Base-by-base conservation (phyloP, 352 stramenopile species). In the Phytophthora litchii region DNA sequence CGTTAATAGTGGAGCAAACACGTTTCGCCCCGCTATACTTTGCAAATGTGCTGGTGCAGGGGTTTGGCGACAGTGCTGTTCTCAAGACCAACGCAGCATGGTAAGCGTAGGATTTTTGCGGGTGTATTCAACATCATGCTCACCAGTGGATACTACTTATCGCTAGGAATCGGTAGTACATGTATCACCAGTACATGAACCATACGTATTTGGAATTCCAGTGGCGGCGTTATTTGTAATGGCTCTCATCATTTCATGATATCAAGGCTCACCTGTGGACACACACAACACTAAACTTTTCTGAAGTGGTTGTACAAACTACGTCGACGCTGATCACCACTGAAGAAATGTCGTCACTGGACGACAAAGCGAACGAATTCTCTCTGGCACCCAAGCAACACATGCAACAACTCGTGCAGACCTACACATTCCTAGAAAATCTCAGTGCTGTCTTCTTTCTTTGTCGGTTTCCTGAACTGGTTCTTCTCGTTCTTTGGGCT, bases 81-180 rank as follows among this genome's bases (percentile, higher is more conserved):
- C 75, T 89, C 13, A 89, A 89, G 66, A 89, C 87, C 57, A 87
- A 89, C 38, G 80, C 76, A 0, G 76, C 72, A 41, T 87, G 76
- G 76, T 89, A 87, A 89, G 53, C 76, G 80, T 23, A 73, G 80
- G 0, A 62, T 86, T 46, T 89, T 89, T 41, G 67, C 80, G 0
- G 80, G 80, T 2, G 72, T 89, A 0, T 89, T 87, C 66, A 89
- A 89, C 64, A 87, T 89, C 54, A 83, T 87, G 66, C 57, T 89
- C 50, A 86, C 72, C 9, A 86, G 70, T 36, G 80, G 80, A 16
- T 89, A 87, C 59, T 89, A 77, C 42, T 45, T 89, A 7, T 74
- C 80, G 13, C 52, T 89, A 8, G 77, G 80, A 8, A 71, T 77
- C 0, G 76, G 80, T 4, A 75, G 78, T 60, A 76, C 44, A n/a